phyloP scores from a whole-genome alignment of 345 rosid genomes.

The Acer campestre region DNA sequence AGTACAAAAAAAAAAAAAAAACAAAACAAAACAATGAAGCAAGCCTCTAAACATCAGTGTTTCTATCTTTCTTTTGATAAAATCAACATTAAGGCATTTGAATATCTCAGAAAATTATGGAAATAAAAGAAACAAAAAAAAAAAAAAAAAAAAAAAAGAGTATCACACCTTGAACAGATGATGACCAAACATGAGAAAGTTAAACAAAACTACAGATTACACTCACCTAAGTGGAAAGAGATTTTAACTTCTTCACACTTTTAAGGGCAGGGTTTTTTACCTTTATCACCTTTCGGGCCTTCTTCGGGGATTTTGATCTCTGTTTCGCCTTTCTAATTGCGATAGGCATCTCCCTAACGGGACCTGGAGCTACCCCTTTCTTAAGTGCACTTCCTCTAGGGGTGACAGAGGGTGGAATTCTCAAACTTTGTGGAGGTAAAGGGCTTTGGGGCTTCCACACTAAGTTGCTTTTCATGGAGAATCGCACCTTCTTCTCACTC shows the following conservation, averaged over 20 bases:
- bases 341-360: conserved; percentile 61
- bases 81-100: neutral
- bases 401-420: conserved; percentile 90
- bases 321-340: conserved; percentile 54
- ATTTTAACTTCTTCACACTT: conserved; percentile 55
- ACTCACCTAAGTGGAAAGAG: conserved; percentile 33
- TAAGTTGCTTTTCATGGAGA: conserved; percentile 86
- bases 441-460: conserved; percentile 98
- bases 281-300: conserved; percentile 54
- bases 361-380: conserved; percentile 90
- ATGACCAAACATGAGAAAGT: conserved; percentile 6
- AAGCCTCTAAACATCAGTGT: neutral
- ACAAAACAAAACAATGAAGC: neutral
- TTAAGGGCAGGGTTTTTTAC: conserved; percentile 43
- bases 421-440: conserved; percentile 84
- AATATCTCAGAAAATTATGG: neutral
- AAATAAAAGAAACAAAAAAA: neutral
- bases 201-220: conserved; percentile 13
- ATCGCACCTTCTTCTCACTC: conserved; percentile 86
- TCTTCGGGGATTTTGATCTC: conserved; percentile 52
- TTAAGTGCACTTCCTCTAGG: conserved; percentile 99
- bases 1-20: too few species aligned
- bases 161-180: conserved; percentile 1
- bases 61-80: neutral
- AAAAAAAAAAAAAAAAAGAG: neutral